Percentiles rank a stretch among this genome's conserved stretches.
Evolutionary conservation across 2,329 filamentous ascomycete species (phyloP).

Genomic region (Penicillium digitatum): DNA sequence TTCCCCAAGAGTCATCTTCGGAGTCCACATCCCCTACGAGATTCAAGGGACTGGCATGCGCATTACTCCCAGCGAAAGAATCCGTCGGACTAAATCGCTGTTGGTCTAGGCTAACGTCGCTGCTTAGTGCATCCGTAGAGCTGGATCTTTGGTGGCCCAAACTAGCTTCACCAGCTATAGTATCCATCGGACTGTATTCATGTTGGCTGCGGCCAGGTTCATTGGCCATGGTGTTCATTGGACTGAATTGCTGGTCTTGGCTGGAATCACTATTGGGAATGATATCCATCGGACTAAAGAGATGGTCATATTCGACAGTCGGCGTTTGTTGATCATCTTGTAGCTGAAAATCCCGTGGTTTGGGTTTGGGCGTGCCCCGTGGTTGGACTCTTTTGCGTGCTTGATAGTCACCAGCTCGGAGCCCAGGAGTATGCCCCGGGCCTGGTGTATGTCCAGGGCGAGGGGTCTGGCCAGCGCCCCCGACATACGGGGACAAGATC

Average conservation of each 20-base stretch:
- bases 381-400: constrained; percentile 39
- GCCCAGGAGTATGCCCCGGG: constrained; percentile 27
- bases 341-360: constrained; percentile 14
- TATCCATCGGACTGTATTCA: constrained; percentile 14
- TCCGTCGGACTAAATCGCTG: constrained; percentile 14
- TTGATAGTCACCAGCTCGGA: constrained; percentile 24
- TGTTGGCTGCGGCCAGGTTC: constrained; percentile 14
- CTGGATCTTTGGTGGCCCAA: not conserved
- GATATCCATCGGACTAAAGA: constrained; percentile 25
- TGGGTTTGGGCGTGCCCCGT: constrained; percentile 25
- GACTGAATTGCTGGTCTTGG: constrained; percentile 11
- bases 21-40: constrained; percentile 12
- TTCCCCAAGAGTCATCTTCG: constrained; percentile 21
- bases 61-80: constrained; percentile 10
- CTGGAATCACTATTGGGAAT: constrained; percentile 28
- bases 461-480: constrained; percentile 27
- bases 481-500: constrained; percentile 35
- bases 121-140: not conserved
- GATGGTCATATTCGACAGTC: constrained; percentile 5
- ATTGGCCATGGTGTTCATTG: constrained; percentile 3
- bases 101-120: constrained; percentile 11
- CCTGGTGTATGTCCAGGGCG: constrained; percentile 25
- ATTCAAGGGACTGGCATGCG: constrained; percentile 22
- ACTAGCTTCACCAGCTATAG: constrained; percentile 6
- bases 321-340: constrained; percentile 18